Evolutionary conservation across 139 green algal species (phyloP).

Genomic region (Coccomyxa sp.): DNA sequence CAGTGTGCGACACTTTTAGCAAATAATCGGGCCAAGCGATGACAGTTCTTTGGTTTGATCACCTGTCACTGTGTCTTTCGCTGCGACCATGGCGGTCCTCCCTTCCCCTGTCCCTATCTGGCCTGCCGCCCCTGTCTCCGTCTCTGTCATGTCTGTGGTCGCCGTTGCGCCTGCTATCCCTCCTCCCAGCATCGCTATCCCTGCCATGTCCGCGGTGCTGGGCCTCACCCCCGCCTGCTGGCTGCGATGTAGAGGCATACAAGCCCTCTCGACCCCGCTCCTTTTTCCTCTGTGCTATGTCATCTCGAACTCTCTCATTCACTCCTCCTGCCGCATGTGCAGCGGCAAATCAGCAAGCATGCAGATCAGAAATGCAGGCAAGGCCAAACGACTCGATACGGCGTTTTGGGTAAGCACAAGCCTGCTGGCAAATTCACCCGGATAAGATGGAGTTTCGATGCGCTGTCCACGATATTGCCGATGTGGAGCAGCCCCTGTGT

Average conservation of each 20-base stretch:
- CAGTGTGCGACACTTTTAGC: too few species aligned
- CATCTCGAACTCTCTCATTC: constrained; percentile 10
- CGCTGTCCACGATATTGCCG: constrained; percentile 63
- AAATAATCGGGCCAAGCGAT: too few species aligned
- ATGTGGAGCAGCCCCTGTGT: background rate
- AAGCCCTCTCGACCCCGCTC: constrained; percentile 30
- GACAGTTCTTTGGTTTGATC: too few species aligned
- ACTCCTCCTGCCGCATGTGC: constrained; percentile 19
- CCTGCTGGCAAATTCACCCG: constrained; percentile 27
- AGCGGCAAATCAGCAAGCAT: background rate
- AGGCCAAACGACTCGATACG: background rate
- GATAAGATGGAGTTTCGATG: constrained; percentile 77
- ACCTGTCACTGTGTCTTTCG: too few species aligned
- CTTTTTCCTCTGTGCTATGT: constrained; percentile 26
- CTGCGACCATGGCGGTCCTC: background rate
- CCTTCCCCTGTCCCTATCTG: constrained; percentile 7
- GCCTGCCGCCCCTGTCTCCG: constrained; percentile 10
- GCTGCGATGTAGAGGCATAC: constrained; percentile 27
- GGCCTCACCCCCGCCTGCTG: background rate
- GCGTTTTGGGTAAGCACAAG: background rate
- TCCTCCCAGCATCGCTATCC: too few species aligned
- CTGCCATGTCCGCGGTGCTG: background rate
- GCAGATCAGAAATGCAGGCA: background rate
- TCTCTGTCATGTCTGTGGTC: background rate
- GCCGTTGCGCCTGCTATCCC: background rate